Evolutionary conservation across 2,329 filamentous ascomycete genomes (phyloP), one percentile per base, ranked within the genome.

Genomic region (Paraphaeosphaeria minitans): DNA sequence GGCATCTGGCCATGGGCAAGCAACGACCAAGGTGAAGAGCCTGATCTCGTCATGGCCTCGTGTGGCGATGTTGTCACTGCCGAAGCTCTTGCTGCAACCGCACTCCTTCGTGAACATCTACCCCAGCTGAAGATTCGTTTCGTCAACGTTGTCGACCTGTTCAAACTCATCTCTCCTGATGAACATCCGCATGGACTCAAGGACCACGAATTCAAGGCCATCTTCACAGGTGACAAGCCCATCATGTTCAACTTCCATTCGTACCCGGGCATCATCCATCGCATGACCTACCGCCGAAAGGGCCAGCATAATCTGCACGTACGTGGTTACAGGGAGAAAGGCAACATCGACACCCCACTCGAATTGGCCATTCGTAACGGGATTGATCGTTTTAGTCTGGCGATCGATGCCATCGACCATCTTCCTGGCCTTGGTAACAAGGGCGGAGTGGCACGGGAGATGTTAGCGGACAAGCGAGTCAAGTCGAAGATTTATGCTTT

Each of bases 211-310:
- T 93, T 88, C 85, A 77, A 77, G 14, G 81, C 88, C 41, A 79
- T 92, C 64, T 93, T 93, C 81, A 93, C 90, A 0, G 81, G 83
- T 16, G 81, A 92, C 79, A 87, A 83, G 64, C 90, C 90, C 22
- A 81, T 92, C 72, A 87, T 93, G 71, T 93, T 93, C 82, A 93
- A 92, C 80, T 93, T 93, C 85, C 90, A 93, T 80, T 89, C 86
- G 33, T 93, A 93, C 78, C 90, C 90, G 9, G 93, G 88, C 89
- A 82, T 93, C 68, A 85, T 93, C 53, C 90, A 93, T 79, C 84
- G 90, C 52, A 77, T 93, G 66, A 90, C 89, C 0, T 93, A 92
- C 79, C 89, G 89, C 79, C 86, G 90, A 0, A 87, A 87, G 1
- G 89, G 89, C 5, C 85, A 84, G 73, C 73, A 82, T 47, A 87